These are phyloP conservation scores for Metarhizium rileyi DNA, from an alignment of 2,329 filamentous ascomycete species.

Conservation along the genomic window DNA sequence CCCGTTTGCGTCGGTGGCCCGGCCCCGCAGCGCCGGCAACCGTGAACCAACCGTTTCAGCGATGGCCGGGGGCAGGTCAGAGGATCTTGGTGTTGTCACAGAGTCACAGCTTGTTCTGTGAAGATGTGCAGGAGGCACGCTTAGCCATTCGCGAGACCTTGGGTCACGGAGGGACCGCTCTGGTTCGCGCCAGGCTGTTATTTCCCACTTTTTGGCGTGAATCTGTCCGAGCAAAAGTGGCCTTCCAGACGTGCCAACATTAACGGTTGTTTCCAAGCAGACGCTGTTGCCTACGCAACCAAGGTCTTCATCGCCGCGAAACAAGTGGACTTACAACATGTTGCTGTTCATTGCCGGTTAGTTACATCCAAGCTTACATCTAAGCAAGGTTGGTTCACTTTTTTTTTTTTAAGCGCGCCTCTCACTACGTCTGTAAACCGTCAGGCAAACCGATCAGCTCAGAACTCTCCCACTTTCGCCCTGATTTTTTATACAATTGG, in stretches of 20 bases:
- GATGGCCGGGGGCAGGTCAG: not conserved
- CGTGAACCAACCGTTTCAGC: constrained; percentile 17
- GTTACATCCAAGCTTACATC: too few relatives aligned
- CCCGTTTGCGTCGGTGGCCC: constrained; percentile 10
- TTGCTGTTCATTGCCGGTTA: not conserved
- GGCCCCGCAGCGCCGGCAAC: constrained; percentile 15
- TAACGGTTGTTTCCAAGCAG: not conserved
- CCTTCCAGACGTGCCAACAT: not conserved
- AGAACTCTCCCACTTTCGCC: constrained; percentile 5
- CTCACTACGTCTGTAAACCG: not conserved
- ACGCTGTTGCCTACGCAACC: not conserved
- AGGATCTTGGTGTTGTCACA: not conserved
- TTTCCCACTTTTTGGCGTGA: not conserved
- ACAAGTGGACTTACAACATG: not conserved
- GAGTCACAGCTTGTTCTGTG: not conserved
- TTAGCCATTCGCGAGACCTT: not conserved
- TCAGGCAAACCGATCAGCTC: constrained; percentile 5
- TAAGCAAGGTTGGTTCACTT: too few relatives aligned
- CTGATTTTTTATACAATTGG: constrained; percentile 8
- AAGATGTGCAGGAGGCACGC: not conserved
- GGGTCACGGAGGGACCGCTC: not conserved
- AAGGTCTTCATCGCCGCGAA: not conserved
- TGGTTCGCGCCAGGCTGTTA: not conserved
- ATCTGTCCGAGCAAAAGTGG: not conserved
- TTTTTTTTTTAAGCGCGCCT: not conserved